phyloP scores from a whole-genome alignment of 164 flowering plant species.

The Brasenia schreberi region DNA sequence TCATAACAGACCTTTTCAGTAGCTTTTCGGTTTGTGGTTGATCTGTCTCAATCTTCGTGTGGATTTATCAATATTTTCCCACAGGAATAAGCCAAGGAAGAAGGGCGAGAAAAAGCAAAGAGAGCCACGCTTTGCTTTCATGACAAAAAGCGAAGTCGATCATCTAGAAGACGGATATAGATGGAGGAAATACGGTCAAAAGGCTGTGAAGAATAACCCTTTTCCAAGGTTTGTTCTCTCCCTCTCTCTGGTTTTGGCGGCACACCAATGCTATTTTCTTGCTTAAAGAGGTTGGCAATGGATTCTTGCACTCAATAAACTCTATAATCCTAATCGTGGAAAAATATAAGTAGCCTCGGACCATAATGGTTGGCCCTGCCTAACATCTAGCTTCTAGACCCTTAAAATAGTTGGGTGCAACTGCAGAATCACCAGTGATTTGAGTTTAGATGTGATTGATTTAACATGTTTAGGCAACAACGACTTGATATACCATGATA shows the following conservation, averaged over 20 bases:
- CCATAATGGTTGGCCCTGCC: neutral
- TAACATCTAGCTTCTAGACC: neutral
- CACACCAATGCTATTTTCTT: too few species aligned
- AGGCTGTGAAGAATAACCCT: conserved; percentile 60
- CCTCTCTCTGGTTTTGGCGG: neutral
- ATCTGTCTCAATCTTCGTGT: neutral
- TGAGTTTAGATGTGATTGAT: too few species aligned
- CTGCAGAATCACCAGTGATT: too few species aligned
- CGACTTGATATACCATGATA: too few species aligned
- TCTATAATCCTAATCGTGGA: neutral
- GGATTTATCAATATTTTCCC: neutral
- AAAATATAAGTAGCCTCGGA: neutral
- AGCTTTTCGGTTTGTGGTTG: neutral
- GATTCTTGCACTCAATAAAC: neutral
- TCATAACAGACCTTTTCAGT: too few species aligned
- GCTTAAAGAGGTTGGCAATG: neutral
- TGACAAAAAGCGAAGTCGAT: conserved; percentile 61
- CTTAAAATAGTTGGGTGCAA: too few species aligned
- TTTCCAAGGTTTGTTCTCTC: conserved; percentile 39
- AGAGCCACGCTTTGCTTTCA: conserved; percentile 45
- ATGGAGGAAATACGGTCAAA: conserved; percentile 73
- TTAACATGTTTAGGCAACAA: too few species aligned
- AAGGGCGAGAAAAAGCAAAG: conserved; percentile 31
- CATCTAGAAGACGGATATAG: conserved; percentile 68
- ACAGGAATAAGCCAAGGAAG: conserved; percentile 28